Evolutionary conservation across 1,284 basidiomycete genomes (phyloP).

Genomic region (Neonothopanus nambi): DNA sequence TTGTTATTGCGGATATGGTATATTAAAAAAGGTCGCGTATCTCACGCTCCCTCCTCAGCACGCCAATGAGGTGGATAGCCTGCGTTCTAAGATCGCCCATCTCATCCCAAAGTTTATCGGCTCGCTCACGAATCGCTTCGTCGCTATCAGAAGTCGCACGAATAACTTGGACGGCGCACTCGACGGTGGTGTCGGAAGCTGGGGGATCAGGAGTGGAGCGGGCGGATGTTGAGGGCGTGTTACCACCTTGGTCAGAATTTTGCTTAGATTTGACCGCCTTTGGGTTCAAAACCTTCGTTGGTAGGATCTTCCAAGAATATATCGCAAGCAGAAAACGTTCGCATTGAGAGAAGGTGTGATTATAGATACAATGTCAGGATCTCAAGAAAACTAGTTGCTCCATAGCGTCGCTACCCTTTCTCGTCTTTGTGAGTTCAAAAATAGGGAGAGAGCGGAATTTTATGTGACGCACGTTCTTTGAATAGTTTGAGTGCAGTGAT

Average conservation of each 20-base stretch:
- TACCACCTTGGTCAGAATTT: neutral
- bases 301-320: too few relatives aligned
- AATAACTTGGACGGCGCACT: conserved; percentile 7
- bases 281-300: too few relatives aligned
- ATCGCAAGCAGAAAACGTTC: too few relatives aligned
- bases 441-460: too few relatives aligned
- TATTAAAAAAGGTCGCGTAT: conserved; percentile 1
- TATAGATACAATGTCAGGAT: too few relatives aligned
- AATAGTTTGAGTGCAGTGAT: too few relatives aligned
- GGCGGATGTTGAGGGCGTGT: conserved; percentile 1
- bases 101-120: neutral
- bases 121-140: neutral
- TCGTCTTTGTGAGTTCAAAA: too few relatives aligned
- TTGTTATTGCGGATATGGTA: conserved; percentile 14
- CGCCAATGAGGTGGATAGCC: neutral
- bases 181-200: neutral
- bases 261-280: neutral
- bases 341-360: too few relatives aligned
- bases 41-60: conserved; percentile 7
- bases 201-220: conserved; percentile 2
- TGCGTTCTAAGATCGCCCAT: neutral
- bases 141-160: conserved; percentile 4
- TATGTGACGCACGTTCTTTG: too few relatives aligned
- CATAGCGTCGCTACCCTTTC: too few relatives aligned
- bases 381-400: too few relatives aligned